Evolutionary conservation across 2,329 filamentous ascomycete genomes (phyloP).

Genomic region (Mycocentrospora acerina): DNA sequence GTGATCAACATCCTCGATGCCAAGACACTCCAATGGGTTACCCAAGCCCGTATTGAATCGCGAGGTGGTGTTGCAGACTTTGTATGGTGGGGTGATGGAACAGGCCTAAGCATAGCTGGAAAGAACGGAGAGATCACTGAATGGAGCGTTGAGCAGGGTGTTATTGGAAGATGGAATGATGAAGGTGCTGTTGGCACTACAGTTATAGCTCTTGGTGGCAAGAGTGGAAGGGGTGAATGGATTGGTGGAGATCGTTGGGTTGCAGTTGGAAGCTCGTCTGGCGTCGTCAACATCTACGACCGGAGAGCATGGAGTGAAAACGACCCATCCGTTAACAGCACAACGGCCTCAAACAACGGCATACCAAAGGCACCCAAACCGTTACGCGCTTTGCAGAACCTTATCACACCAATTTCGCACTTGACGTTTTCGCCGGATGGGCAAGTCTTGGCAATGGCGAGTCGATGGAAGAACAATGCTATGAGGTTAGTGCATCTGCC

Average conservation of each 20-base stretch:
- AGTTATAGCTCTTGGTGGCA: conserved; percentile 75
- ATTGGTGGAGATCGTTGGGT: conserved; percentile 87
- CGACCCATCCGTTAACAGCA: conserved; percentile 10
- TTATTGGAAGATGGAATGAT: conserved; percentile 83
- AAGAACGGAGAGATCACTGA: conserved; percentile 90
- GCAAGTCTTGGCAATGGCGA: conserved; percentile 84
- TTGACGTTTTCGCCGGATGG: conserved; percentile 84
- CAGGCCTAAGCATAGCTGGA: conserved; percentile 78
- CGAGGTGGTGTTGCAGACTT: conserved; percentile 86
- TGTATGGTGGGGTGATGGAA: conserved; percentile 85
- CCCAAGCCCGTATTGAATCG: conserved; percentile 78
- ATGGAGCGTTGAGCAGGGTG: conserved; percentile 71
- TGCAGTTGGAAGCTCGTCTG: conserved; percentile 79
- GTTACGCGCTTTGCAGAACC: conserved; percentile 73
- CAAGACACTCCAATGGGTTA: conserved; percentile 81
- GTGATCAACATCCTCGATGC: conserved; percentile 83
- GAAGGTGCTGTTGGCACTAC: conserved; percentile 87
- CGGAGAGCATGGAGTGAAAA: conserved; percentile 62
- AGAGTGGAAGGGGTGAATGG: conserved; percentile 57
- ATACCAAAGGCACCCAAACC: conserved; percentile 72
- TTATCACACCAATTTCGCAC: conserved; percentile 80
- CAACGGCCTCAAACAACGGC: conserved; percentile 39
- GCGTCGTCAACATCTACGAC: conserved; percentile 93
- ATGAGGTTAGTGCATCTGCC: conserved; percentile 86
- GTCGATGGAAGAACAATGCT: conserved; percentile 84